Evolutionary conservation across 495 filamentous ascomycete species (phyloP).

Genomic region (Xylaria intraflava): DNA sequence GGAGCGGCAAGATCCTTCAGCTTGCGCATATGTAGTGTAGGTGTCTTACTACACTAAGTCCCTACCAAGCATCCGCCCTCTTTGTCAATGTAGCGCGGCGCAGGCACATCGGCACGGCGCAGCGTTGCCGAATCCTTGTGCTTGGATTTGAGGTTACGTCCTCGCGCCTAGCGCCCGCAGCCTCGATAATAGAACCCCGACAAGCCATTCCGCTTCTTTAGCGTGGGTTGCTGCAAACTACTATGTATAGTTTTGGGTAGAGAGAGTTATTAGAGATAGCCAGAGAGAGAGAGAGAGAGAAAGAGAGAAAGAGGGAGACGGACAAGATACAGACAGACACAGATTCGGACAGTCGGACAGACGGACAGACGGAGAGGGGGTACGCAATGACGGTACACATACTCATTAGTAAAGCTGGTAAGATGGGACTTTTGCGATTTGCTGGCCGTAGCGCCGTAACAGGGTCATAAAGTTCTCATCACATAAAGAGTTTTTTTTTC

Average conservation of each 20-base stretch:
- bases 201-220: neutral
- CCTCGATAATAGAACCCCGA: constrained; percentile 13
- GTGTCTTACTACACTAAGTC: neutral
- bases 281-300: too few species aligned
- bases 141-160: constrained; percentile 28
- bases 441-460: neutral
- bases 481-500: too few species aligned
- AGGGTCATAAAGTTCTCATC: neutral
- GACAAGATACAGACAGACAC: too few species aligned
- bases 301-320: too few species aligned
- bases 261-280: too few species aligned
- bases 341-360: too few species aligned
- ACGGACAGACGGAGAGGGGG: too few species aligned
- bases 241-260: too few species aligned
- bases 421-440: neutral
- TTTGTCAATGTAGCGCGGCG: constrained; percentile 22
- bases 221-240: too few species aligned
- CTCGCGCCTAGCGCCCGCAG: constrained; percentile 26
- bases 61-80: constrained; percentile 6
- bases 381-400: too few species aligned
- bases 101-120: constrained; percentile 12
- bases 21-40: constrained; percentile 13
- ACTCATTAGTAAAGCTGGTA: neutral
- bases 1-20: constrained; percentile 17
- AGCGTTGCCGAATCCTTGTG: constrained; percentile 25